Conservation (phyloP, 495 filamentous ascomycete species). For the Trichoderma virens region DNA sequence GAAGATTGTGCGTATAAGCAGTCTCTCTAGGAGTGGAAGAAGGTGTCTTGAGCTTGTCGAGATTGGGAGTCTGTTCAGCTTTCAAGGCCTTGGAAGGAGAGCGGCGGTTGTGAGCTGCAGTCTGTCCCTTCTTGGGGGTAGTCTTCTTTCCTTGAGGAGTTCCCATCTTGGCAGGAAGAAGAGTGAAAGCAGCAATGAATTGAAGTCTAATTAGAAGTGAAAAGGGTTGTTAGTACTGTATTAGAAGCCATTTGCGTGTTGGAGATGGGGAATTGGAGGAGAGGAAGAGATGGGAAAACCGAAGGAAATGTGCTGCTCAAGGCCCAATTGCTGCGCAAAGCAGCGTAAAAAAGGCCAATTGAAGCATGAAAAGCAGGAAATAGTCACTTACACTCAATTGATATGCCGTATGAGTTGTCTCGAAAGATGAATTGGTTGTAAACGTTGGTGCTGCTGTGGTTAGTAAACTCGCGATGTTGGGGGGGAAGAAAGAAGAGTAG, state of each 20-base stretch:
- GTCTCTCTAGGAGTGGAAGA: background rate
- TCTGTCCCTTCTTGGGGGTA: background rate
- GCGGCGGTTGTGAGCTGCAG: background rate
- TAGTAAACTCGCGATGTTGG: background rate
- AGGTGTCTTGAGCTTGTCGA: background rate
- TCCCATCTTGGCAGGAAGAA: background rate
- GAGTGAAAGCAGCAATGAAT: background rate
- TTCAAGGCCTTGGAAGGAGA: slow-evolving; percentile 7
- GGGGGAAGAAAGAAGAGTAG: background rate
- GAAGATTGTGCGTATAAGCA: background rate
- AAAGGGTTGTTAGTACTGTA: background rate
- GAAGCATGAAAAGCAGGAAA: background rate
- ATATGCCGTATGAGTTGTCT: background rate
- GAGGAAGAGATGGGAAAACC: background rate
- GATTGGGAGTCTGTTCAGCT: background rate
- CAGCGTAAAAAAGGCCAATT: background rate
- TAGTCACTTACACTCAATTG: background rate
- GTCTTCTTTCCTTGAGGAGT: background rate
- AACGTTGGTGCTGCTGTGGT: background rate
- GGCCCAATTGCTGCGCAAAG: background rate
- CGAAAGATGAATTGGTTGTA: background rate
- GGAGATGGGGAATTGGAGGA: background rate
- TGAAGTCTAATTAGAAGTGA: background rate
- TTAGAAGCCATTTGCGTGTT: background rate
- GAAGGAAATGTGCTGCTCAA: background rate